Conservation (phyloP, 1,284 basidiomycete species). For the Ceratobasidium sp. region DNA sequence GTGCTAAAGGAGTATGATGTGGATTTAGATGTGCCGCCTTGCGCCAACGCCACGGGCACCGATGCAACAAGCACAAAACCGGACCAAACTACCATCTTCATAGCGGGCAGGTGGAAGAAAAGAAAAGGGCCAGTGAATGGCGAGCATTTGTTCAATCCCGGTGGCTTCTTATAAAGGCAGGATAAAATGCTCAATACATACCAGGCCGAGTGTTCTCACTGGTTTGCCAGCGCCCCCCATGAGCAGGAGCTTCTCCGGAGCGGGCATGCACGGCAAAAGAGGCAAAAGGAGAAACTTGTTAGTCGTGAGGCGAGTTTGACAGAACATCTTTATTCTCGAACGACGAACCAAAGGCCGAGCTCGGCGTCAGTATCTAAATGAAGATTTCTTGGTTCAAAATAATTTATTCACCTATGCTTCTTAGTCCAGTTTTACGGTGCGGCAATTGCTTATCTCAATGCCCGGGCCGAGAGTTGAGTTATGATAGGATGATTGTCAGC, state of each 20-base stretch:
- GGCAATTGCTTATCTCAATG: no score
- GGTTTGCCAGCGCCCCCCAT: neutral
- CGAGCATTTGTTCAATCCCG: neutral
- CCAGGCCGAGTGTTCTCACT: slow-evolving; percentile 22
- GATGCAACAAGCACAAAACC: slow-evolving; percentile 19
- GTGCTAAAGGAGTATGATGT: slow-evolving; percentile 34
- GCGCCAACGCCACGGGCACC: slow-evolving; percentile 31
- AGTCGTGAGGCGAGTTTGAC: slow-evolving; percentile 19
- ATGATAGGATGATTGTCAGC: no score
- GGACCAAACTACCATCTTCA: slow-evolving; percentile 30
- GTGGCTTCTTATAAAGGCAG: slow-evolving; percentile 7
- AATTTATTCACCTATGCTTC: slow-evolving; percentile 17
- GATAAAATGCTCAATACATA: slow-evolving; percentile 11
- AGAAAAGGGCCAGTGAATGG: neutral
- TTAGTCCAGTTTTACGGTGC: no score
- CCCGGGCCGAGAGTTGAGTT: no score
- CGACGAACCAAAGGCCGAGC: neutral
- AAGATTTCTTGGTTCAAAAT: slow-evolving; percentile 8
- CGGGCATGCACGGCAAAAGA: slow-evolving; percentile 18
- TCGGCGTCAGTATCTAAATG: slow-evolving; percentile 29
- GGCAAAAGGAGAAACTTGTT: slow-evolving; percentile 23
- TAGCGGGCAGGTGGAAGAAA: neutral
- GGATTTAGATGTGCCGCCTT: slow-evolving; percentile 25
- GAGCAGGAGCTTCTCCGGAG: slow-evolving; percentile 25
- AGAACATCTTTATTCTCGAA: slow-evolving; percentile 2